Evolutionary conservation across 495 filamentous ascomycete species (phyloP), one percentile per base, ranked within the genome.

Genomic region (Acidiella bohemica): DNA sequence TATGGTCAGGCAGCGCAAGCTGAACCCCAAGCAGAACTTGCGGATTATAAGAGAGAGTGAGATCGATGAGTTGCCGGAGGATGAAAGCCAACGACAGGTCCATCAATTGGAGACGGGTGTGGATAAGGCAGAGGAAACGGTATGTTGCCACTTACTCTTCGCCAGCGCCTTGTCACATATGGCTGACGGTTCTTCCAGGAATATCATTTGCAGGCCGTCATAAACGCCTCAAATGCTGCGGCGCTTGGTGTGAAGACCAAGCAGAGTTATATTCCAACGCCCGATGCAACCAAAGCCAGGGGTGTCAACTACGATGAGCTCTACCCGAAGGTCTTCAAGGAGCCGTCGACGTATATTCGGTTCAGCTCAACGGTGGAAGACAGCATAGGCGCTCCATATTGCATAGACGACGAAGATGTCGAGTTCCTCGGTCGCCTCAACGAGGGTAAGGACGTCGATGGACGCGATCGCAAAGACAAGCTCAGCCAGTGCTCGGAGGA

Each of bases 331-430:
- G 61, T 65, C 31, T 93, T 86, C 63, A 70, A 73, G 54, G 77
- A 90, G 54, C 84, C 92, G 22, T 75, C 80, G 46, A 86, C 85
- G 37, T 96, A 95, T 62, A 94, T 96, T 54, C 84, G 90, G 57
- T 97, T 93, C 66, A 94, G 88, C 42, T 85, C 88, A 42, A 97
- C 90, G 3, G 92, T 97, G 34, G 90, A 97, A 64, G 90, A 97
- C 58, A 88, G 79, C 51, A 75, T 77, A 50, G 78, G 82, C 46
- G 80, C 75, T 56, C 73, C 78, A 45, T 96, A 97, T 73, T 81
- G 88, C 61, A 86, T 95, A 83, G 83, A 75, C 12, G 76, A 78
- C 46, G 84, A 92, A 35, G 90, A 97, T 63, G 81, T 82, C 53
- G 72, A 65, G 18, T 94, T 81, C 57, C 75, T 97, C 41, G 81